A percentile compares a stretch with the other conserved stretches of the same genome.
phyloP scores from a whole-genome alignment of 306 rosid genomes.

The Inga leiocalycina region DNA sequence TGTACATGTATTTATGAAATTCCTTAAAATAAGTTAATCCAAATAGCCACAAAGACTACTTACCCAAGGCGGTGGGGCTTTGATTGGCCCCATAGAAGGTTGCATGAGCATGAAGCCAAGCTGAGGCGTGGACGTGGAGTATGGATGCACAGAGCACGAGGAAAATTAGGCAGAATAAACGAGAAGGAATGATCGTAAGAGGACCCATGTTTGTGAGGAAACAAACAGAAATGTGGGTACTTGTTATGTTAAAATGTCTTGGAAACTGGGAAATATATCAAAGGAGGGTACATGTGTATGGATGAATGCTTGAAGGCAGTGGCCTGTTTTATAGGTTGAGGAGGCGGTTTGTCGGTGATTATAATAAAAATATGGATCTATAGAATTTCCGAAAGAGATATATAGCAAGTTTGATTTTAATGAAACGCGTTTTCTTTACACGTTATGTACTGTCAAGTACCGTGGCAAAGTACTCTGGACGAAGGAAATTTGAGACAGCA shows the following conservation, averaged over 20 bases:
- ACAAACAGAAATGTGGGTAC: constrained; percentile 30
- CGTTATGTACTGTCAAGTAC: constrained; percentile 22
- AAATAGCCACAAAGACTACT: not conserved
- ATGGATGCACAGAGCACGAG: constrained; percentile 38
- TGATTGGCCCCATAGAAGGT: constrained; percentile 81
- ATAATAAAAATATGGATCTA: constrained; percentile 38
- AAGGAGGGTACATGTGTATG: not conserved
- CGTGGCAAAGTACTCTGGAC: constrained; percentile 33
- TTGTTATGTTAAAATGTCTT: not conserved
- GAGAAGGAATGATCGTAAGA: constrained; percentile 32
- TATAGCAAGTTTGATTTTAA: constrained; percentile 7
- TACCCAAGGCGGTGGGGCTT: constrained; percentile 72
- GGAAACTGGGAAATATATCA: not conserved
- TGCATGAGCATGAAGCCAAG: constrained; percentile 85
- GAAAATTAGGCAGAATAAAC: constrained; percentile 30
- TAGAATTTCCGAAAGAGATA: not conserved
- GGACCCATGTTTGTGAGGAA: constrained; percentile 37
- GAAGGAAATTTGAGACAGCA: constrained; percentile 35
- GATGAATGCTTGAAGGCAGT: constrained; percentile 7
- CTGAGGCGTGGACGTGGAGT: constrained; percentile 39
- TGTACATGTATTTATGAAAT: too few relatives aligned
- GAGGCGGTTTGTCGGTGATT: constrained; percentile 72
- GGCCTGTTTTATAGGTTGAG: constrained; percentile 45
- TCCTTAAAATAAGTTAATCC: too few relatives aligned
- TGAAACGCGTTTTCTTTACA: constrained; percentile 47